Evolutionary conservation across 2,329 filamentous ascomycete genomes (phyloP).

Genomic region (Colletotrichum sp.): DNA sequence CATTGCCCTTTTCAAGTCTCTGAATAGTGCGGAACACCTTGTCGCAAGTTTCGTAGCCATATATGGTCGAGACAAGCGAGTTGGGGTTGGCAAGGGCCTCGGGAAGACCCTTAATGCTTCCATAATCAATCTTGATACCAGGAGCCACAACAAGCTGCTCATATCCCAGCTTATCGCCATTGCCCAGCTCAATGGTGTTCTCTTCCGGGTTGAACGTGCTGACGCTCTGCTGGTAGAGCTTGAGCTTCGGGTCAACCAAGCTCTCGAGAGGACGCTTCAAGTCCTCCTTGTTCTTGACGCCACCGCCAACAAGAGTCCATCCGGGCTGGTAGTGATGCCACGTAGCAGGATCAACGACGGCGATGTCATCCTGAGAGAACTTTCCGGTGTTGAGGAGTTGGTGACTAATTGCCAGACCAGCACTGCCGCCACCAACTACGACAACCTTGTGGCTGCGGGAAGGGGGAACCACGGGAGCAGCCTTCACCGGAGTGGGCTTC

Average conservation of each 20-base stretch:
- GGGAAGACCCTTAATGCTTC: constrained; percentile 58
- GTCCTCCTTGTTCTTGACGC: constrained; percentile 67
- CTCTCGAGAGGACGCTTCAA: constrained; percentile 54
- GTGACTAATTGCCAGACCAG: constrained; percentile 69
- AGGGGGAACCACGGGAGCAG: background rate
- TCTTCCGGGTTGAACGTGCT: constrained; percentile 57
- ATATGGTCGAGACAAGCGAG: constrained; percentile 60
- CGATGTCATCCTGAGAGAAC: constrained; percentile 65
- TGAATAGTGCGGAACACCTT: constrained; percentile 57
- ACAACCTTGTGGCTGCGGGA: constrained; percentile 62
- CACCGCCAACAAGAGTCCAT: constrained; percentile 72
- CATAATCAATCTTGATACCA: constrained; percentile 57
- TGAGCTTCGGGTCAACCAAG: constrained; percentile 64
- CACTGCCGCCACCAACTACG: constrained; percentile 70
- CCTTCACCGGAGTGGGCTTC: background rate
- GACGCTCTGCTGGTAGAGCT: constrained; percentile 62
- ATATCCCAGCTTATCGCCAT: constrained; percentile 63
- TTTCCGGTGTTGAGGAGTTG: constrained; percentile 67
- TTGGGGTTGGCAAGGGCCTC: constrained; percentile 56
- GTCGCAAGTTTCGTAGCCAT: constrained; percentile 59
- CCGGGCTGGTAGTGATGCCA: constrained; percentile 74
- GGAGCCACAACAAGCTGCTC: constrained; percentile 70
- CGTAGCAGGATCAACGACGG: constrained; percentile 65
- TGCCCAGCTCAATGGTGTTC: constrained; percentile 59
- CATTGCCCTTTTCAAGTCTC: constrained; percentile 52